Evolutionary conservation across 179 eudicot species (phyloP), one percentile per base, ranked within the genome.

Genomic region (Silene vulgaris): DNA sequence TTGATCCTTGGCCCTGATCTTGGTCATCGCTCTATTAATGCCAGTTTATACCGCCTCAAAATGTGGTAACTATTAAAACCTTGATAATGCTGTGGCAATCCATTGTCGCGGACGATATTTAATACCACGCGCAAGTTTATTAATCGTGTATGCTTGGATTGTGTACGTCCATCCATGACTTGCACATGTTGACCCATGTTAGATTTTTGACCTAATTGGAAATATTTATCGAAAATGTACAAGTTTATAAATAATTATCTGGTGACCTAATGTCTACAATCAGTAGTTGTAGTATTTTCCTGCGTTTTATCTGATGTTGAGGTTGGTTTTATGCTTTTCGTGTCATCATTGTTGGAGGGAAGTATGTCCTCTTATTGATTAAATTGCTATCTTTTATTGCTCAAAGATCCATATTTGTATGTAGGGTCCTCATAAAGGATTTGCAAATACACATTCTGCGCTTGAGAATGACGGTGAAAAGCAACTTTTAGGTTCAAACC

Each of bases 401-500:
- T 74, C 20, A 14, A 21, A 30, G 23, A 74, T 16, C 19, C 16
- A 60, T 64, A 28, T 28, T 64, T 78, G 19, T 59, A 76, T 78
- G 74, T 62, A 82, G 85, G 84, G 80, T 32, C 59, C 76, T 54
- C 82, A 65, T 35, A 71, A 68, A 66, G 54, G 59, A 23, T 70
- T 75, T 64, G 62, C 85, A 23, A 72, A 83, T 80, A 76, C 74
- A 69, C 67, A 79, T 61, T 65, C 64, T 66, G 85, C 81, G 79
- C 56, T 72, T 61, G 86, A 79, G 77, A 82, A 83, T 65, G 78
- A 81, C 65, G 73, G 75, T 74, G 82, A 72, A 71, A 83, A 66
- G 77, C 83, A 52, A 74, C 83, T 60, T 54, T 70, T 69, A 64
- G 82, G 68, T 71, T 80, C 85, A 75, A 76, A 75, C 66, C 75